A percentile compares a stretch with the other conserved stretches of the same genome.
Conservation (phyloP, 345 rosid species). For the Melaleuca alternifolia region DNA sequence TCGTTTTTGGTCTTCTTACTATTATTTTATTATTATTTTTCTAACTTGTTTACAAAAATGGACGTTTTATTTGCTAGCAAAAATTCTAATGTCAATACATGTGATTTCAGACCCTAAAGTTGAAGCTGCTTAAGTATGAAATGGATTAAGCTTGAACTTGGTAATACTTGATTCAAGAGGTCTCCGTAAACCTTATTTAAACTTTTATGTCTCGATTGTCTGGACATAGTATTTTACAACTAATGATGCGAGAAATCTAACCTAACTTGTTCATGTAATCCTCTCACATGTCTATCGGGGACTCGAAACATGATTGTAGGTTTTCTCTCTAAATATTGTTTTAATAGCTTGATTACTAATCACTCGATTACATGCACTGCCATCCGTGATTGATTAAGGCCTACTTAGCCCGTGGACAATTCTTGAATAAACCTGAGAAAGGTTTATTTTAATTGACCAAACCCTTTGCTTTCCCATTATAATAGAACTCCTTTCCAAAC, state of each 20-base stretch:
- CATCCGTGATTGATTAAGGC: background rate
- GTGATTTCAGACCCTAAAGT: too few relatives aligned
- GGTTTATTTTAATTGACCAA: background rate
- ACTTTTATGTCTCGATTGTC: too few relatives aligned
- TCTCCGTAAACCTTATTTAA: too few relatives aligned
- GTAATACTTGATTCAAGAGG: too few relatives aligned
- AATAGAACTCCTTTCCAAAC: background rate
- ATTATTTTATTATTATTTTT: too few relatives aligned
- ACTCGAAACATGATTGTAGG: background rate
- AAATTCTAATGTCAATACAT: too few relatives aligned
- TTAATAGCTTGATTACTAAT: background rate
- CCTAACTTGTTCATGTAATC: background rate
- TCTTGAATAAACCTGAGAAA: background rate
- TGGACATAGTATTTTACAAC: background rate
- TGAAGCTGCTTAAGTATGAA: too few relatives aligned
- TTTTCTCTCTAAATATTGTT: background rate
- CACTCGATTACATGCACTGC: too few relatives aligned
- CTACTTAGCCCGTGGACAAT: background rate
- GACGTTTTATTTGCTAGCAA: too few relatives aligned
- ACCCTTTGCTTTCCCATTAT: background rate
- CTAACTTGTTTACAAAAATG: background rate
- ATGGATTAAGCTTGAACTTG: too few relatives aligned
- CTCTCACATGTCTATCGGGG: background rate
- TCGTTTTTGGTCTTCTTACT: too few relatives aligned
- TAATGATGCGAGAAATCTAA: background rate